Evolutionary conservation across 2,329 filamentous ascomycete species (phyloP), one percentile per base, ranked within the genome.

Genomic region (Pleoardoris graminearum): DNA sequence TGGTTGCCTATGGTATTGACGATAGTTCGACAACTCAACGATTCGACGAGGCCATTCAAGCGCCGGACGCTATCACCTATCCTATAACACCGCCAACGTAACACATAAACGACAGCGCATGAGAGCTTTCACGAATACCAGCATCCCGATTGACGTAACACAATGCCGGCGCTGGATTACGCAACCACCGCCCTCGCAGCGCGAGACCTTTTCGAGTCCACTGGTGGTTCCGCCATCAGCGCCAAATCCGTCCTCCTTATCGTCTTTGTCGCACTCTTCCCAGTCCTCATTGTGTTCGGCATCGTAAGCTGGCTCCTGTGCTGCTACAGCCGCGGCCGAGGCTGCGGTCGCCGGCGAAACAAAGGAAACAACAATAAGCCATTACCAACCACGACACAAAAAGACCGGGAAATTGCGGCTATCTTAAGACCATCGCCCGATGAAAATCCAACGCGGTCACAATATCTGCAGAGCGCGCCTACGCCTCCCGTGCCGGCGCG

Each of bases 281-380:
- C 66, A 16, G 57, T 59, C 41, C 55, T 69, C 32, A 56, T 62
- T 22, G 47, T 64, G 22, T 53, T 61, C 43, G 65, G 63, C 52
- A 55, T 63, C 3, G 62, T 65, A 22, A 49, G 61, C 23, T 70
- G 62, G 57, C 61, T 68, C 4, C 59, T 70, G 11, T 35, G 44
- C 33, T 47, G 33, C 44, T 47, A 47, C 33, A 23, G 44, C 22
- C 44, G 43, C 6, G 30, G 22, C 12, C 21, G 30, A 10, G 19
- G 32, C n/a, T 37, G 32, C 30, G n/a, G 22, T 4, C 33, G 33
- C 44, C 23, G 22, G 22, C 19, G 16, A 23, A 37, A 47, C n/a
- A 37, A 37, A 16, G 23, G 29, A 1, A 19, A 38, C 22, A 37
- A 23, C 8, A 10, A 16, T 1, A 37, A 19, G n/a, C 3, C 33